Conservation (phyloP, 768 basidiomycete species). For the Rhizopogon rudus region DNA sequence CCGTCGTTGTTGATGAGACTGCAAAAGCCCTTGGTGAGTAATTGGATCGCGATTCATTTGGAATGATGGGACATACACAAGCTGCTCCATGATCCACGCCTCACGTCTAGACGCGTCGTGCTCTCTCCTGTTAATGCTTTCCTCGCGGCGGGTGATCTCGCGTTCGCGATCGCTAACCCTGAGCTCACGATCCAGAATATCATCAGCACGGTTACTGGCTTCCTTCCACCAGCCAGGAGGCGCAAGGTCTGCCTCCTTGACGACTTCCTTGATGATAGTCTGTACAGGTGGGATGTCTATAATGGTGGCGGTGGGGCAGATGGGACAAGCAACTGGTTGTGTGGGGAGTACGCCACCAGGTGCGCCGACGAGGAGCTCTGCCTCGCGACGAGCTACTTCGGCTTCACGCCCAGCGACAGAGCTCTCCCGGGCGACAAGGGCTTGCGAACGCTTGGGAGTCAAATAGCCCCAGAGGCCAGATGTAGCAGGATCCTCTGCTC, state of each 20-base stretch:
- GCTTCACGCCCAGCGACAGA: constrained; percentile 80
- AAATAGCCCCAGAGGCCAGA: constrained; percentile 67
- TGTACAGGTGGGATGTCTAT: constrained; percentile 59
- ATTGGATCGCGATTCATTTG: background rate
- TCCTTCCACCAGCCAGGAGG: constrained; percentile 78
- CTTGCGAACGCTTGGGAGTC: constrained; percentile 79
- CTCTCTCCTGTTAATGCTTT: constrained; percentile 79
- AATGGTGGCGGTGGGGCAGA: constrained; percentile 50
- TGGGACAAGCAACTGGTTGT: constrained; percentile 49
- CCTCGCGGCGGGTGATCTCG: constrained; percentile 83
- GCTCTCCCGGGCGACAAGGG: constrained; percentile 73
- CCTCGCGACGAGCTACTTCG: constrained; percentile 85
- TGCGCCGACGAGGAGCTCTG: constrained; percentile 76
- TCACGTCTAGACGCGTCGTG: constrained; percentile 86
- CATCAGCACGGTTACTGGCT: constrained; percentile 68
- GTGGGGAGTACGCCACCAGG: constrained; percentile 72
- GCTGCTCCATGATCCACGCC: constrained; percentile 90
- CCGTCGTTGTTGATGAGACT: constrained; percentile 69
- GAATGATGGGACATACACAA: constrained; percentile 53
- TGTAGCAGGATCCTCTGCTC: constrained; percentile 32
- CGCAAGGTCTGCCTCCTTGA: constrained; percentile 74
- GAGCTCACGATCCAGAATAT: constrained; percentile 79
- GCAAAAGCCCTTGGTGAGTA: constrained; percentile 6
- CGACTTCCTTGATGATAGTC: constrained; percentile 84
- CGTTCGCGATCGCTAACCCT: constrained; percentile 83